Evolutionary conservation across 1,139 yeast genomes (phyloP).

Genomic region (Kodamaea anthophila): DNA sequence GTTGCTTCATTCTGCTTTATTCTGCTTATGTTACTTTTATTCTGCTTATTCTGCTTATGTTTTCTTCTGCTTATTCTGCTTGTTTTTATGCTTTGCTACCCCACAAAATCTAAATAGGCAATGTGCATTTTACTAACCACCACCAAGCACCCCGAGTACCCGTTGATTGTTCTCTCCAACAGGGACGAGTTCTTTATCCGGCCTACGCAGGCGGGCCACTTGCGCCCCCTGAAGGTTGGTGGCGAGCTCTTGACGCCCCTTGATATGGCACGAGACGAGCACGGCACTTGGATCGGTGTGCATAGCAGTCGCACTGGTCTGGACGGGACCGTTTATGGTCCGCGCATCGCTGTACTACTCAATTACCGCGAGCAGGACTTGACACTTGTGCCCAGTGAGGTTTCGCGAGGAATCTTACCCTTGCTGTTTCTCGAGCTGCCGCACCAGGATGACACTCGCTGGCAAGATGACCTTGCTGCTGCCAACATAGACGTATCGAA

Average conservation of each 20-base stretch:
- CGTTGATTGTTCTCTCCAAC: slow-evolving; percentile 70
- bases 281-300: slow-evolving; percentile 87
- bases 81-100: too few species aligned
- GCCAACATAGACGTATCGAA: slow-evolving; percentile 28
- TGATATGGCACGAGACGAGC: slow-evolving; percentile 68
- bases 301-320: too few species aligned
- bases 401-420: slow-evolving; percentile 75
- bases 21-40: too few species aligned
- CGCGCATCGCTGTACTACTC: slow-evolving; percentile 67
- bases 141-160: slow-evolving; percentile 56
- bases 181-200: slow-evolving; percentile 79
- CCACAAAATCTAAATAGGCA: background rate
- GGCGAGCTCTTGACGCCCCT: slow-evolving; percentile 56
- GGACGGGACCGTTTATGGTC: slow-evolving; percentile 37
- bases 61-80: too few species aligned
- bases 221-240: slow-evolving; percentile 29
- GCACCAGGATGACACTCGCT: slow-evolving; percentile 34
- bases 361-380: slow-evolving; percentile 52
- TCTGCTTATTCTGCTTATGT: too few species aligned
- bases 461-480: slow-evolving; percentile 35
- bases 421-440: slow-evolving; percentile 44
- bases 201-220: slow-evolving; percentile 62
- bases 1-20: too few species aligned
- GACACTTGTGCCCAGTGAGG: slow-evolving; percentile 21
- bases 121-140: slow-evolving; percentile 68